These are phyloP conservation scores for Trametes villosa DNA, from an alignment of 768 basidiomycete species.

Conservation along the genomic window DNA sequence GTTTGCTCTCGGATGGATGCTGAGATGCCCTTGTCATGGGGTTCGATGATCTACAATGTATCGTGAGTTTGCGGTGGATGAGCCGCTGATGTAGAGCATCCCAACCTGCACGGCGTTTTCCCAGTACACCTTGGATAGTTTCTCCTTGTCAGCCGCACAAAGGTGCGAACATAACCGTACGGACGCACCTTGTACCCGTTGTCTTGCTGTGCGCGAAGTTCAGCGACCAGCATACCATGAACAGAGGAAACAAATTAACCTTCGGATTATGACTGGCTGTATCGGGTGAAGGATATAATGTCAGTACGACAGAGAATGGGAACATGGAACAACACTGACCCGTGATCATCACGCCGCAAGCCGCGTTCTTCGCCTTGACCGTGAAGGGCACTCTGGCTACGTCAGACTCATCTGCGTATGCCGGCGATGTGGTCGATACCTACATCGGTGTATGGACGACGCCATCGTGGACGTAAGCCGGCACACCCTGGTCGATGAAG, in stretches of 20 bases:
- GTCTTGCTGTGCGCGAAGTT: slow-evolving; percentile 56
- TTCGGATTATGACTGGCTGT: slow-evolving; percentile 89
- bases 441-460: slow-evolving; percentile 84
- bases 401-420: not conserved
- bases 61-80: slow-evolving; percentile 9
- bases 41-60: slow-evolving; percentile 69
- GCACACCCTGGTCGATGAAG: slow-evolving; percentile 67
- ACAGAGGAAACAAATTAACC: slow-evolving; percentile 41
- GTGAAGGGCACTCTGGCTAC: slow-evolving; percentile 77
- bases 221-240: not conserved
- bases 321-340: slow-evolving; percentile 44
- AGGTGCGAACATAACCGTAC: not conserved
- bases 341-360: slow-evolving; percentile 91
- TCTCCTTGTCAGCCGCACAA: too few relatives aligned
- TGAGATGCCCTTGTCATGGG: slow-evolving; percentile 82
- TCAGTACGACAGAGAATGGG: not conserved
- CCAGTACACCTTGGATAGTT: slow-evolving; percentile 79
- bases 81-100: not conserved
- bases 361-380: slow-evolving; percentile 65
- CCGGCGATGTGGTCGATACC: not conserved
- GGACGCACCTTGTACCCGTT: slow-evolving; percentile 81
- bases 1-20: slow-evolving; percentile 63
- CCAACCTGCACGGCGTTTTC: slow-evolving; percentile 83
- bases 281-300: not conserved
- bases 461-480: slow-evolving; percentile 69